A percentile compares a stretch with the other conserved stretches of the same genome.
These are phyloP conservation scores for Colletotrichum brevisporum DNA, from an alignment of 2,329 filamentous ascomycete genomes.

Conservation along the genomic window DNA sequence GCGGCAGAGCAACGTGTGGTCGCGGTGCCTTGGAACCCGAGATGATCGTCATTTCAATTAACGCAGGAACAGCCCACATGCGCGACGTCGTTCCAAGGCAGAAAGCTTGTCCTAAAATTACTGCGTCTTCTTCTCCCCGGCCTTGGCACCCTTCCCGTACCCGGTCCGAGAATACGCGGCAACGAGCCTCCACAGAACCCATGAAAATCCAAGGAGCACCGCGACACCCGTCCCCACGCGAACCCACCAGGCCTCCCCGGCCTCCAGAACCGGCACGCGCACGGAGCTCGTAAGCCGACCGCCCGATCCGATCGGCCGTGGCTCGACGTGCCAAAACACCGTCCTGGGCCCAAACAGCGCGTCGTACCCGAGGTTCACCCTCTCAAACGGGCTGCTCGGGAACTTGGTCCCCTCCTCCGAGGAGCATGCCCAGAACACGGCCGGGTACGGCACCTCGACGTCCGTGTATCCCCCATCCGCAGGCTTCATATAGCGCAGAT, in stretches of 20 bases:
- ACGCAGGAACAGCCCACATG: background rate
- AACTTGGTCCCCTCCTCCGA: constrained; percentile 77
- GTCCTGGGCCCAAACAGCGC: constrained; percentile 81
- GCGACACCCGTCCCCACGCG: constrained; percentile 70
- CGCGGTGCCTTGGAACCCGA: constrained; percentile 1
- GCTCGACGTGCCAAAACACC: constrained; percentile 84
- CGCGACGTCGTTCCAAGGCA: background rate
- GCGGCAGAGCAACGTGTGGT: constrained; percentile 10
- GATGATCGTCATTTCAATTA: constrained; percentile 23
- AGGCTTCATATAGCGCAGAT: constrained; percentile 85
- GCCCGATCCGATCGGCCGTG: constrained; percentile 53
- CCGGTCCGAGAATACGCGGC: constrained; percentile 53
- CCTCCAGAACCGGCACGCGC: constrained; percentile 75
- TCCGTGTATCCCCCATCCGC: constrained; percentile 66
- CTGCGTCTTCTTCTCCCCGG: constrained; percentile 37
- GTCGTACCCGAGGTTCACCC: constrained; percentile 88
- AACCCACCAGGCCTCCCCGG: constrained; percentile 63
- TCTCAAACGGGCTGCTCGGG: constrained; percentile 85
- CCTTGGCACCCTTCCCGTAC: constrained; percentile 44
- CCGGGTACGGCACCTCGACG: constrained; percentile 81
- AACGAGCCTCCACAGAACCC: constrained; percentile 75
- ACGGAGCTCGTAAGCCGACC: constrained; percentile 66
- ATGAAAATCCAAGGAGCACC: constrained; percentile 76
- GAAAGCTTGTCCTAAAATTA: constrained; percentile 1
- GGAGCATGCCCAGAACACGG: constrained; percentile 91